These are phyloP conservation scores for Eimeria praecox DNA, from an alignment of 169 alveolate species.

Conservation along the genomic window DNA sequence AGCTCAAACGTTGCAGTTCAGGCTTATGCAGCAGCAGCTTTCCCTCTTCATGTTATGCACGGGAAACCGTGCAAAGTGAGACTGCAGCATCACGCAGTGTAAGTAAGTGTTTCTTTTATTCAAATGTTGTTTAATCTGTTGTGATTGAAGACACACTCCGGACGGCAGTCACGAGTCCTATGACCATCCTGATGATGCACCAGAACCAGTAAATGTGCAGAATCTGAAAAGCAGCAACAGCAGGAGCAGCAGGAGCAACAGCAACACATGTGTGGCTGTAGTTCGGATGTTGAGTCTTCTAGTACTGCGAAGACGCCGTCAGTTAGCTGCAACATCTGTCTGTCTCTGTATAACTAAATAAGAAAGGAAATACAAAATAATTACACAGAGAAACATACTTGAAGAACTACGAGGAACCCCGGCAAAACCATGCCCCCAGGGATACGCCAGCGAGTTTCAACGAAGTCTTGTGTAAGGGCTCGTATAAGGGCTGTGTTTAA, in stretches of 20 bases:
- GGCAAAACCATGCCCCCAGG: conserved; percentile 82
- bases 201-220: conserved; percentile 77
- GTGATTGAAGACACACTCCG: neutral
- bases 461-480: conserved; percentile 19
- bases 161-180: neutral
- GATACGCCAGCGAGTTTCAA: conserved; percentile 22
- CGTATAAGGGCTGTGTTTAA: conserved; percentile 16
- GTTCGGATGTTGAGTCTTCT: no score
- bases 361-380: neutral
- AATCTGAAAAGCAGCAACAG: neutral
- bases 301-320: neutral
- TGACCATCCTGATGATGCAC: conserved; percentile 56
- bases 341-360: no score
- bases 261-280: no score
- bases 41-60: no score
- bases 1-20: neutral
- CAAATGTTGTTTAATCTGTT: no score
- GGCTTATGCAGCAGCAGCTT: no score
- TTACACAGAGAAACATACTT: neutral
- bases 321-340: neutral
- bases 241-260: neutral
- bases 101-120: no score
- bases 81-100: no score
- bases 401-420: conserved; percentile 37
- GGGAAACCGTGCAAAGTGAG: no score